Conservation (phyloP, 2,329 filamentous ascomycete species). For the Onygenales sp. region DNA sequence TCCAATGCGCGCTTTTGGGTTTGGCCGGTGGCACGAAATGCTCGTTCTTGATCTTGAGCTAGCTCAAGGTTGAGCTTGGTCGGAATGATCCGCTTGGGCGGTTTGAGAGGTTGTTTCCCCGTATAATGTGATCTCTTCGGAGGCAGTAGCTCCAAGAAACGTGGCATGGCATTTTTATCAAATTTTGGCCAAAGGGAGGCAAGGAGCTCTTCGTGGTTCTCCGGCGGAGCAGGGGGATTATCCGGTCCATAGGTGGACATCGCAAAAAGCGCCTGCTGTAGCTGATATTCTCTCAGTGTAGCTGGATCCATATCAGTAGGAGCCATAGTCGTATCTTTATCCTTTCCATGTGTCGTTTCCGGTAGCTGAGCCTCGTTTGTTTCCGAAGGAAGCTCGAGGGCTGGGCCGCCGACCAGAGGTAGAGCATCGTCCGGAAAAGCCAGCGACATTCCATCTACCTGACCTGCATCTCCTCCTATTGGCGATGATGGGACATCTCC, state of each 20-base stretch:
- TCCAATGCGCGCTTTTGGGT: conserved; percentile 42
- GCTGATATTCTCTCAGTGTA: conserved; percentile 33
- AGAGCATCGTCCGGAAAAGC: neutral
- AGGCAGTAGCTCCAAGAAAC: conserved; percentile 75
- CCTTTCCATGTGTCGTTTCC: conserved; percentile 3
- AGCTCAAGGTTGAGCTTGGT: conserved; percentile 85
- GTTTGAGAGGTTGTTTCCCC: conserved; percentile 68
- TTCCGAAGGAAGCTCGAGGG: neutral
- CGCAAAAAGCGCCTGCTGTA: conserved; percentile 38
- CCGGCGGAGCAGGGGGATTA: conserved; percentile 58
- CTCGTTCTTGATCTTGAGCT: conserved; percentile 74
- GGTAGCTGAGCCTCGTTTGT: conserved; percentile 1
- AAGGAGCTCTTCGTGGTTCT: conserved; percentile 65
- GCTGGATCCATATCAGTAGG: conserved; percentile 33
- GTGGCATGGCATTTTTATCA: conserved; percentile 61
- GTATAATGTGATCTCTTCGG: conserved; percentile 69
- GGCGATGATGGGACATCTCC: conserved; percentile 34
- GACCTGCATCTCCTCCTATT: conserved; percentile 19
- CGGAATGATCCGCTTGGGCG: conserved; percentile 70
- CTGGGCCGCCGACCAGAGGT: neutral
- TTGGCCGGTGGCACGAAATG: conserved; percentile 65
- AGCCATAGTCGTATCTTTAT: conserved; percentile 17
- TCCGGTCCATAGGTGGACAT: conserved; percentile 42
- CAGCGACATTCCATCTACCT: conserved; percentile 5
- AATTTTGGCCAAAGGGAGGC: conserved; percentile 75